Percentiles rank a stretch among this genome's conserved stretches.
phyloP scores from a whole-genome alignment of 352 stramenopile genomes.

The Pythium periplocum region DNA sequence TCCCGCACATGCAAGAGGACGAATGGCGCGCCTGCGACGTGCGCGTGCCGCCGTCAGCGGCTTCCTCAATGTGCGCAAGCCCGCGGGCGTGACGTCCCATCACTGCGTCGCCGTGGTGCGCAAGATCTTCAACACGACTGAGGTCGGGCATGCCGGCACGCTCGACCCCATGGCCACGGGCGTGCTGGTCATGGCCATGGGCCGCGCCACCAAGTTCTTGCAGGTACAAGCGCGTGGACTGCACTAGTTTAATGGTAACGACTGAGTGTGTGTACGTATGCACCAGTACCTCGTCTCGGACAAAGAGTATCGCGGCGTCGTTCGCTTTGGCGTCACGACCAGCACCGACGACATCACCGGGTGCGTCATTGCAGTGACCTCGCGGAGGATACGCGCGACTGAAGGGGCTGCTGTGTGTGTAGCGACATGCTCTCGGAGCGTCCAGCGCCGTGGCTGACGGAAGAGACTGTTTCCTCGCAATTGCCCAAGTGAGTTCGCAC shows the following conservation, averaged over 20 bases:
- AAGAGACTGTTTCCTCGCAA: constrained; percentile 17
- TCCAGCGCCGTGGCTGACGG: constrained; percentile 51
- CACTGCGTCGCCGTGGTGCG: constrained; percentile 65
- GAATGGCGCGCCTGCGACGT: constrained; percentile 19
- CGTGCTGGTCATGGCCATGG: constrained; percentile 76
- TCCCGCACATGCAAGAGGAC: not conserved
- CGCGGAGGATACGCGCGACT: not conserved
- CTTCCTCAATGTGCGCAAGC: constrained; percentile 84
- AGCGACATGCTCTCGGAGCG: constrained; percentile 47
- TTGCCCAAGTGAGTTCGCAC: too few relatives aligned
- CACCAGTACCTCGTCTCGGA: constrained; percentile 49
- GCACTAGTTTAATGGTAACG: not conserved
- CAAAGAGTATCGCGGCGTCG: constrained; percentile 72
- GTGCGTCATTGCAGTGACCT: constrained; percentile 12
- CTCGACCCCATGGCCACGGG: constrained; percentile 88
- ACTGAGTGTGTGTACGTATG: not conserved
- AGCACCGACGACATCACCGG: constrained; percentile 80
- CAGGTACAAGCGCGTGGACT: constrained; percentile 23
- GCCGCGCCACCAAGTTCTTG: constrained; percentile 79
- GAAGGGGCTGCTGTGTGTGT: not conserved
- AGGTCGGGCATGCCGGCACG: constrained; percentile 78
- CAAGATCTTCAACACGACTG: constrained; percentile 63
- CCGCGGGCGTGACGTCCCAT: constrained; percentile 70
- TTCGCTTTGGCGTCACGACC: constrained; percentile 78
- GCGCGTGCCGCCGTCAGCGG: constrained; percentile 28